Evolutionary conservation across 2,329 filamentous ascomycete species (phyloP).

Genomic region (Aspergillus pseudoterreus): DNA sequence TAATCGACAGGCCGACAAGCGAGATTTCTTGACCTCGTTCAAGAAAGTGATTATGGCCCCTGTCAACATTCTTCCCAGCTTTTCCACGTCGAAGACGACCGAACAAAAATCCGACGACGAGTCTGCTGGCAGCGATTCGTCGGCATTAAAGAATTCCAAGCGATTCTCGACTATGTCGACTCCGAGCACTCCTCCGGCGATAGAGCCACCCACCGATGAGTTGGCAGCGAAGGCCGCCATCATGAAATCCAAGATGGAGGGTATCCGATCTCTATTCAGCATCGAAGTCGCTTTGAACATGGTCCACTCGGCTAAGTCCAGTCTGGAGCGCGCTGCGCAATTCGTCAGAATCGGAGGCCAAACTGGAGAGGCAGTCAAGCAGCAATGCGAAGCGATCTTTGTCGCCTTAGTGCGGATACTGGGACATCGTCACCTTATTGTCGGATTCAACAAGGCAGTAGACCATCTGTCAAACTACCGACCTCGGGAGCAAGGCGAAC

Average conservation of each 20-base stretch:
- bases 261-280: slow-evolving; percentile 91
- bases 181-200: slow-evolving; percentile 37
- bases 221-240: slow-evolving; percentile 95
- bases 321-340: slow-evolving; percentile 77
- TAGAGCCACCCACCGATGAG: slow-evolving; percentile 79
- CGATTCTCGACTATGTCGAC: slow-evolving; percentile 37
- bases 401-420: slow-evolving; percentile 78
- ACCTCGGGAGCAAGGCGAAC: slow-evolving; percentile 66
- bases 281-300: slow-evolving; percentile 90
- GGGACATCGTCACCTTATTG: slow-evolving; percentile 80
- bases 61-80: slow-evolving; percentile 78
- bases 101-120: slow-evolving; percentile 24
- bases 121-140: slow-evolving; percentile 16
- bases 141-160: slow-evolving; percentile 27
- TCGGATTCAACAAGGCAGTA: slow-evolving; percentile 91
- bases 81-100: slow-evolving; percentile 59
- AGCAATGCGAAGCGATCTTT: slow-evolving; percentile 89
- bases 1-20: slow-evolving; percentile 90
- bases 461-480: slow-evolving; percentile 88
- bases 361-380: slow-evolving; percentile 74
- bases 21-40: slow-evolving; percentile 93
- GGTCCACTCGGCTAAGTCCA: slow-evolving; percentile 83
- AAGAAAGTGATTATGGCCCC: slow-evolving; percentile 99
- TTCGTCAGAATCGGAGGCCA: slow-evolving; percentile 79
- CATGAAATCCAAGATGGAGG: slow-evolving; percentile 91